Evolutionary conservation across 2,329 filamentous ascomycete genomes (phyloP).

Genomic region (Sarocladiaceae sp.): DNA sequence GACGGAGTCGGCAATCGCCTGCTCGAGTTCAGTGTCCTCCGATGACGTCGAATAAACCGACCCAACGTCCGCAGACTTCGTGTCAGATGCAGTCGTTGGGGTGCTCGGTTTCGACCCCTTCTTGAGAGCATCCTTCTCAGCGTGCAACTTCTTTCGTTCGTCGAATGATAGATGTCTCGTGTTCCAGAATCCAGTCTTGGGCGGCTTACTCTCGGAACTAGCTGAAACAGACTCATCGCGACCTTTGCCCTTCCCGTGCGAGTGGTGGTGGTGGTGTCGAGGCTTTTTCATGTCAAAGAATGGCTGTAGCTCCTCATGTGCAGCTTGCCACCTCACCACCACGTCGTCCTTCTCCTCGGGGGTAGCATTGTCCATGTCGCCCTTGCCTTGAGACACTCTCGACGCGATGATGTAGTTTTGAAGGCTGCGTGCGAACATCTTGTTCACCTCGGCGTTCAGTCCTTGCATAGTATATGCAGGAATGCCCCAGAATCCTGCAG

Average conservation of each 20-base stretch:
- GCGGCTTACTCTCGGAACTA: slow-evolving; percentile 20
- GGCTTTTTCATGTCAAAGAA: slow-evolving; percentile 47
- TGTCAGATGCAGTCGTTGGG: not conserved
- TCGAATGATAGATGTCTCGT: slow-evolving; percentile 43
- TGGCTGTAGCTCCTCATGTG: slow-evolving; percentile 53
- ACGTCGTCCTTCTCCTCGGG: slow-evolving; percentile 58
- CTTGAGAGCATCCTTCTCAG: slow-evolving; percentile 39
- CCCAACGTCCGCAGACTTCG: not conserved
- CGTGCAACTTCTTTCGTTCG: slow-evolving; percentile 44
- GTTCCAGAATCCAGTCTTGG: slow-evolving; percentile 41
- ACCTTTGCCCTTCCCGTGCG: slow-evolving; percentile 6
- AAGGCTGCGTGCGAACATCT: slow-evolving; percentile 62
- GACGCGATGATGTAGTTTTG: slow-evolving; percentile 76
- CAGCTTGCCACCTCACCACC: slow-evolving; percentile 56
- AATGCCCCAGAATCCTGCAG: slow-evolving; percentile 56
- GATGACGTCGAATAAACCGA: slow-evolving; percentile 9
- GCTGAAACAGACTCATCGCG: slow-evolving; percentile 3
- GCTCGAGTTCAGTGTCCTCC: slow-evolving; percentile 59
- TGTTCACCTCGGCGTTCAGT: slow-evolving; percentile 69
- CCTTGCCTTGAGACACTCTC: slow-evolving; percentile 66
- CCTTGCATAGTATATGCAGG: slow-evolving; percentile 82
- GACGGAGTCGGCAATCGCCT: slow-evolving; percentile 65
- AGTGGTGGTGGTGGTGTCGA: not conserved
- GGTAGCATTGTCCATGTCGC: slow-evolving; percentile 51
- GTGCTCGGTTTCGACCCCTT: slow-evolving; percentile 1